Evolutionary conservation across 768 basidiomycete species (phyloP), one percentile per base, ranked within the genome.

Genomic region (Termitomyces sp.): DNA sequence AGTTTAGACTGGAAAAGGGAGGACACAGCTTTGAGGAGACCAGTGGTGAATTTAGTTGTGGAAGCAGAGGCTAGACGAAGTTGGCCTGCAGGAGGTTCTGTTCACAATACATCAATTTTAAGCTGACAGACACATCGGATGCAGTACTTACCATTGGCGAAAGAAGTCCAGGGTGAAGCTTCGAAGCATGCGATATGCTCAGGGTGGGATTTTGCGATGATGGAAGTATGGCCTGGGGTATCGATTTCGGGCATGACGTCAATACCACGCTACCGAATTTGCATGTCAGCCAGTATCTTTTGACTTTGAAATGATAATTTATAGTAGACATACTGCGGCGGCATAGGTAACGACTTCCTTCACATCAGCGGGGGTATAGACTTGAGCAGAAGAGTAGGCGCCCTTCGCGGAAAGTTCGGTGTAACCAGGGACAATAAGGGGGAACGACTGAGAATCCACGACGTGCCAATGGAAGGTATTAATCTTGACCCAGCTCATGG

Each of bases 401-500:
- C 88, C 91, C 2, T 79, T 75, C 16, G 58, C 56, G 10, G 87
- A 75, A 1, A 94, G 72, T 52, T 82, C 80, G 0, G 85, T 77
- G 64, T 80, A 86, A 10, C 76, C 77, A 3, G 81, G 72, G 18
- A 93, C 70, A 36, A 79, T 73, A 15, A 94, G 75, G 1, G 92
- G 91, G 73, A 89, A 94, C 33, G 83, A 85, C 62, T 94, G 89
- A 51, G 84, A 83, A 68, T 94, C 92, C 33, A 84, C 83, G 53
- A 91, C 75, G 63, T 94, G 92, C 91, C 91, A 94, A 59, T 94
- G 89, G 61, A 94, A 80, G 1, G 81, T 82, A 67, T 85, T 91
- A 46, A 90, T 79, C 83, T 89, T 93, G 59, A 84, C 83, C 79
- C 82, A 83, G 63, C 83, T 83, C 87, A 91, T 90, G 6, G 87